Evolutionary conservation across 2,329 filamentous ascomycete species (phyloP).

Genomic region (Fusarium sp.): DNA sequence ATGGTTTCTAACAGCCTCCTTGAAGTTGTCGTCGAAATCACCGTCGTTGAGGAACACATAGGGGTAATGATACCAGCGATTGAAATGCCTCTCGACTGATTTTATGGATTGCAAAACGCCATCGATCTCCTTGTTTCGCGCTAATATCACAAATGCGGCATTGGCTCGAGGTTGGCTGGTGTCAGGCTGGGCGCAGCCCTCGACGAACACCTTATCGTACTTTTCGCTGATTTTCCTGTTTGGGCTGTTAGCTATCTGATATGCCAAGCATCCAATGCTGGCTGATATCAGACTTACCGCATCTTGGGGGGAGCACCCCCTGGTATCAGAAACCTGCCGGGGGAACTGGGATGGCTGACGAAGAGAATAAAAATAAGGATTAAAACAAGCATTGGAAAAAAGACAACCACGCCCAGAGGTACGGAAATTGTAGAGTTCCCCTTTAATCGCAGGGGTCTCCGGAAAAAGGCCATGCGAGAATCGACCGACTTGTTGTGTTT

Average conservation of each 20-base stretch:
- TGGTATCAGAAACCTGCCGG: conserved; percentile 85
- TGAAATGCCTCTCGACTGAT: conserved; percentile 98
- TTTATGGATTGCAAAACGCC: conserved; percentile 97
- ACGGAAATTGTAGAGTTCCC: conserved; percentile 93
- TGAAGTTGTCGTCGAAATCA: conserved; percentile 96
- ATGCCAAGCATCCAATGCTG: not conserved
- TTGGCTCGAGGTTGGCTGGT: conserved; percentile 85
- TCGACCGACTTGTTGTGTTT: conserved; percentile 53
- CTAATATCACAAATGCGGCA: conserved; percentile 93
- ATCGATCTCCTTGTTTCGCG: conserved; percentile 94
- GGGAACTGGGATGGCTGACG: conserved; percentile 84
- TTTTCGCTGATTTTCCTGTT: conserved; percentile 94
- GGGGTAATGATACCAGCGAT: conserved; percentile 97
- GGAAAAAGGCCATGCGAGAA: conserved; percentile 78
- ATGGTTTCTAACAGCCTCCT: conserved; percentile 86
- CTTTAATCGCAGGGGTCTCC: conserved; percentile 84
- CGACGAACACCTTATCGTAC: conserved; percentile 95
- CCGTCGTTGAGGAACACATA: conserved; percentile 99
- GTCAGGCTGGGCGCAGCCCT: conserved; percentile 85
- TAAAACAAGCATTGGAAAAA: conserved; percentile 92
- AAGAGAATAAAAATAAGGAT: conserved; percentile 91
- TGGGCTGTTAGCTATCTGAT: conserved; percentile 25
- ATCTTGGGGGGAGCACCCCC: conserved; percentile 88
- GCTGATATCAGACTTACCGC: conserved; percentile 66
- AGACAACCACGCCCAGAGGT: conserved; percentile 88